Evolutionary conservation across 2,329 filamentous ascomycete species (phyloP).

Genomic region (Allantophomopsis lycopodina): DNA sequence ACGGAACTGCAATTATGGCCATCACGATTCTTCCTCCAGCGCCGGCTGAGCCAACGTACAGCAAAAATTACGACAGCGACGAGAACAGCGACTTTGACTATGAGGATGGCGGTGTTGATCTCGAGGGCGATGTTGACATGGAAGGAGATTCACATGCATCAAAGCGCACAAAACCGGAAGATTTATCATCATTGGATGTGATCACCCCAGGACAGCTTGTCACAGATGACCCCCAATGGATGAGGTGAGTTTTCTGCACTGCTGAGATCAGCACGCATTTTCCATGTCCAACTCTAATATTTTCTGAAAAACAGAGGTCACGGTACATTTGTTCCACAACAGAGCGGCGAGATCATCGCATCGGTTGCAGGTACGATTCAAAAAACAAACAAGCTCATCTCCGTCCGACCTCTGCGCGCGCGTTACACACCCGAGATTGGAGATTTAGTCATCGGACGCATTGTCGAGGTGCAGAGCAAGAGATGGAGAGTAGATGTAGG

Average conservation of each 20-base stretch:
- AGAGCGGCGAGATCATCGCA: slow-evolving; percentile 60
- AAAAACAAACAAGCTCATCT: slow-evolving; percentile 94
- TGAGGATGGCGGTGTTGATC: slow-evolving; percentile 17
- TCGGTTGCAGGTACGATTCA: slow-evolving; percentile 83
- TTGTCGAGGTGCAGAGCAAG: slow-evolving; percentile 85
- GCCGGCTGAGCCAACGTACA: slow-evolving; percentile 10
- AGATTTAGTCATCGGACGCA: slow-evolving; percentile 85
- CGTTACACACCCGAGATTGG: slow-evolving; percentile 94
- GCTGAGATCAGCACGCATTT: too few species aligned
- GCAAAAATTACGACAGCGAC: slow-evolving; percentile 2
- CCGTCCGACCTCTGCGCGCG: slow-evolving; percentile 76
- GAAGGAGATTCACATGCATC: too few species aligned
- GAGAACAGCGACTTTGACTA: background rate
- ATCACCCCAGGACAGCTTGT: slow-evolving; percentile 84
- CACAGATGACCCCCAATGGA: slow-evolving; percentile 91
- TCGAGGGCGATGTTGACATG: slow-evolving; percentile 25
- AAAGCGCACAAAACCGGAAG: too few species aligned
- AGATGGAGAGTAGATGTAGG: slow-evolving; percentile 94
- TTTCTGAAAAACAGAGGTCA: slow-evolving; percentile 52
- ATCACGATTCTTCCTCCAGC: slow-evolving; percentile 19
- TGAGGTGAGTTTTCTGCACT: slow-evolving; percentile 42
- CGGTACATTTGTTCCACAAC: slow-evolving; percentile 64
- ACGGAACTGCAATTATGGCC: slow-evolving; percentile 11
- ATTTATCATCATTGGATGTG: slow-evolving; percentile 29
- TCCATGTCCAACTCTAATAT: background rate